Percentiles rank a stretch among this genome's conserved stretches.
phyloP scores from a whole-genome alignment of 768 basidiomycete species.

The Piloderma croceum region DNA sequence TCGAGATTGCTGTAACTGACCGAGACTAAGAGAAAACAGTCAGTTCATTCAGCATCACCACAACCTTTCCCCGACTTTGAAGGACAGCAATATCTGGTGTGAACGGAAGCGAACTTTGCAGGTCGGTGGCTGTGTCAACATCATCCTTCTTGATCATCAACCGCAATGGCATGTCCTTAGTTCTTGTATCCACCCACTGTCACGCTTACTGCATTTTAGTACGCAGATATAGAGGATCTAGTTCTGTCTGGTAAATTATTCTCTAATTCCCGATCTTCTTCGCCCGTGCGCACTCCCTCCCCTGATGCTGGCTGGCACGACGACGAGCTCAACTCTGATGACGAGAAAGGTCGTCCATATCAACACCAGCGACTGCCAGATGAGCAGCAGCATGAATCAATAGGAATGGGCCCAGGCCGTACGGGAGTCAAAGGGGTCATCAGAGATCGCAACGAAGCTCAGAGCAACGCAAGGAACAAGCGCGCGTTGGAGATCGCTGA shows the following conservation, averaged over 20 bases:
- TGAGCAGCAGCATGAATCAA: conserved; percentile 43
- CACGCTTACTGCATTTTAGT: too few species aligned
- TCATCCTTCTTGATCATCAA: too few species aligned
- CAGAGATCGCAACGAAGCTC: conserved; percentile 71
- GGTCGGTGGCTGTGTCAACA: too few species aligned
- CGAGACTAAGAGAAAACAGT: too few species aligned
- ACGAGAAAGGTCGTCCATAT: conserved; percentile 42
- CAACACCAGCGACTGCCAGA: conserved; percentile 16
- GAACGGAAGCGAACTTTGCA: too few species aligned
- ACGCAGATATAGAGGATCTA: conserved; percentile 59
- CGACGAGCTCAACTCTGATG: conserved; percentile 39
- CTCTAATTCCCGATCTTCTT: conserved; percentile 48
- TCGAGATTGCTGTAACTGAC: too few species aligned
- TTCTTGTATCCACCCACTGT: too few species aligned
- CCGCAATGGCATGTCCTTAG: too few species aligned
- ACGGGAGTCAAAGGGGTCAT: conserved; percentile 90
- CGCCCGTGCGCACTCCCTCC: conserved; percentile 61
- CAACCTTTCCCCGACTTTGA: too few species aligned
- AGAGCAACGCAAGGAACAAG: conserved; percentile 46
- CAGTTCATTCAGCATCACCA: too few species aligned
- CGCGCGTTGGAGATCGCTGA: conserved; percentile 47
- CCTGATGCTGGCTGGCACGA: conserved; percentile 54
- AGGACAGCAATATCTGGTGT: too few species aligned
- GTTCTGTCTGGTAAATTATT: conserved; percentile 78
- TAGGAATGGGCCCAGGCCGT: conserved; percentile 81